Base-by-base conservation (phyloP, 2,329 filamentous ascomycete species). In the Pleurostoma richardsiae region DNA sequence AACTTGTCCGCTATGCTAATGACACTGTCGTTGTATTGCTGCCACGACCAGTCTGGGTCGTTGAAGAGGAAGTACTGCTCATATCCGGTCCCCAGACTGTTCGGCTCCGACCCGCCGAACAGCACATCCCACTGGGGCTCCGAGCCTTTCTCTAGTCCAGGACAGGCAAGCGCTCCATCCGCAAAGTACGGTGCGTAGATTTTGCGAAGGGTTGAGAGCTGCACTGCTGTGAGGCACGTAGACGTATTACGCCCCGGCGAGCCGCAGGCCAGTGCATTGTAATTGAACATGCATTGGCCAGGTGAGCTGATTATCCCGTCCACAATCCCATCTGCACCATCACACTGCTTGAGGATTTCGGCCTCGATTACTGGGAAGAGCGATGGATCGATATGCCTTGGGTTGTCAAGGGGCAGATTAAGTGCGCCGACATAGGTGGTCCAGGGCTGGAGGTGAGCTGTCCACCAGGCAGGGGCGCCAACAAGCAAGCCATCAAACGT, bases 401-500 rank as follows among this genome's bases (percentile, higher is more conserved):
- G 57, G 4, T 65, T 67, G 39, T 45, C 39, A n/a, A 61, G 62
- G 0, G 72, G 72, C 3, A 73, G 58, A 43, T 75, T 76, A 58
- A 67, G 71, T 6, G 66, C 58, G 5, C 64, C 70, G 2, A 71
- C 53, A 49, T 66, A 66, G 1, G 70, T 57, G 5, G 70, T 67
- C 53, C 52, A 60, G 4, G 60, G 56, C 57, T 60, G 60, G 64
- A 78, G 53, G 53, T 73, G 69, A 10, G 60, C 61, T 1, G 67
- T 71, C 49, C 58, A 58, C 61, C 54, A 74, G 29, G 52, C 74
- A 11, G 71, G 66, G 19, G 54, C 59, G 4, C 72, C 73, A 26
- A 73, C 71, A 2, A 78, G 54, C 4, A 75, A 69, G 6, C 76
- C 76, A 46, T 79, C 73, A 46, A 78, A 78, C 40, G 76, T 70